Base-by-base conservation (phyloP, 2,329 filamentous ascomycete species). In the Metarhizium rileyi region DNA sequence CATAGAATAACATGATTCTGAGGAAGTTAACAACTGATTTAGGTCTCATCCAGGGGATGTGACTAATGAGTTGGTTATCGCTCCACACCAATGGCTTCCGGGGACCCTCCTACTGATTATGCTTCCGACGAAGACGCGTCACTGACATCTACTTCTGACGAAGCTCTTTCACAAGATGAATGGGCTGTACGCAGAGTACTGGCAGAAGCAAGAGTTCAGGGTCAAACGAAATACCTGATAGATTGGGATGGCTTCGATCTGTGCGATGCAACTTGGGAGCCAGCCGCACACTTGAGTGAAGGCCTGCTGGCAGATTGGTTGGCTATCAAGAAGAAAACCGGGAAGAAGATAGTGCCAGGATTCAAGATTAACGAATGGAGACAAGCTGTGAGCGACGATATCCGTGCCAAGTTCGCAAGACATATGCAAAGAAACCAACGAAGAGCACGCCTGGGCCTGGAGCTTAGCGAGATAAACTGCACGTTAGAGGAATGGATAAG, bases 151-250 rank as follows among this genome's bases (percentile, higher is more conserved):
- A 66, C 67, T 3, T 52, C 63, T 10, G 60, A 60, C 14, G 60
- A 63, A 20, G 56, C 58, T 6, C 16, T 20, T 20, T 61, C 66
- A 9, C 65, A 71, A 16, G 62, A 70, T 5, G 72, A 75, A 52
- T 82, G 74, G 60, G 59, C 65, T 5, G 71, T 83, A 5, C 72
- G 77, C 38, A 63, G 64, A 10, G 72, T 84, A 38, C 64, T 82
- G 5, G 71, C 73, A 0, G 71, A 80, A 53, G 66, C 63, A 7
- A 48, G 56, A 4, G 50, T 65, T 3, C 51, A 58, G 3, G 63
- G 60, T 3, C 44, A 52, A 22, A 49, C 49, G 2, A 55, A 53
- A 42, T 72, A 64, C 50, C 60, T 72, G 3, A 59, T 71, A 10
- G 54, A 64, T 48, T 72, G 70, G 70, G 58, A 63, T 20, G 63